Evolutionary conservation across 2,329 filamentous ascomycete genomes (phyloP).

Genomic region (Mycogone perniciosa): DNA sequence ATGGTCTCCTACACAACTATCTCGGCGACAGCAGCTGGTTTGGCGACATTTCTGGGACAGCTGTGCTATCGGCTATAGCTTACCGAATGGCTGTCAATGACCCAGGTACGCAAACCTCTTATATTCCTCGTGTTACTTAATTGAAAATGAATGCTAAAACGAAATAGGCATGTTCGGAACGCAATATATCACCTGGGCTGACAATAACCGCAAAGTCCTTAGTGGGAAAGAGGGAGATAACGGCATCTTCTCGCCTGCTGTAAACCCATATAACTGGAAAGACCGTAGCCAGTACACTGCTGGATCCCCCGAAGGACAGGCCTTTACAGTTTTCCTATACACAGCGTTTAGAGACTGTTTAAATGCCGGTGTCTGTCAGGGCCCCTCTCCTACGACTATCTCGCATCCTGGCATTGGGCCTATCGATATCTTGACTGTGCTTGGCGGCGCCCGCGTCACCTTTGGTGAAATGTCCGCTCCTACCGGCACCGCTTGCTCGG

Average conservation of each 20-base stretch:
- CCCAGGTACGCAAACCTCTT: not conserved
- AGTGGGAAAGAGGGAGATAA: constrained; percentile 1
- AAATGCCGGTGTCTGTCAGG: not conserved
- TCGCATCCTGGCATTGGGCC: not conserved
- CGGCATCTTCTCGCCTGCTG: constrained; percentile 10
- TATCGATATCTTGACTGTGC: constrained; percentile 3
- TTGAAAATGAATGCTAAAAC: too few relatives aligned
- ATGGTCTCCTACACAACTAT: constrained; percentile 12
- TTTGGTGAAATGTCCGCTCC: too few relatives aligned
- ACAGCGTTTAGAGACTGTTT: constrained; percentile 14
- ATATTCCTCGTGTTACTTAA: too few relatives aligned
- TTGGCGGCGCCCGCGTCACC: too few relatives aligned
- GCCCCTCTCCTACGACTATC: constrained; percentile 14
- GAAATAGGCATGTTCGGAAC: constrained; percentile 6
- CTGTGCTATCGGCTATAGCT: constrained; percentile 10
- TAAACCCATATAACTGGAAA: constrained; percentile 12
- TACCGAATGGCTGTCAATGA: constrained; percentile 15
- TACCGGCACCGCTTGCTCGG: too few relatives aligned
- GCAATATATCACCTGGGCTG: constrained; percentile 13
- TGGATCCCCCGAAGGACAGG: constrained; percentile 14
- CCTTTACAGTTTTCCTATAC: constrained; percentile 12
- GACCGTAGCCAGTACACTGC: constrained; percentile 7
- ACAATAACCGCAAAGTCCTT: constrained; percentile 5
- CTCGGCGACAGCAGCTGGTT: constrained; percentile 13
- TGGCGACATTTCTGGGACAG: constrained; percentile 13